Percentiles rank a stretch among this genome's conserved stretches.
Evolutionary conservation across 75 land plant genomes (phyloP).

Genomic region (Azolla pinnata): DNA sequence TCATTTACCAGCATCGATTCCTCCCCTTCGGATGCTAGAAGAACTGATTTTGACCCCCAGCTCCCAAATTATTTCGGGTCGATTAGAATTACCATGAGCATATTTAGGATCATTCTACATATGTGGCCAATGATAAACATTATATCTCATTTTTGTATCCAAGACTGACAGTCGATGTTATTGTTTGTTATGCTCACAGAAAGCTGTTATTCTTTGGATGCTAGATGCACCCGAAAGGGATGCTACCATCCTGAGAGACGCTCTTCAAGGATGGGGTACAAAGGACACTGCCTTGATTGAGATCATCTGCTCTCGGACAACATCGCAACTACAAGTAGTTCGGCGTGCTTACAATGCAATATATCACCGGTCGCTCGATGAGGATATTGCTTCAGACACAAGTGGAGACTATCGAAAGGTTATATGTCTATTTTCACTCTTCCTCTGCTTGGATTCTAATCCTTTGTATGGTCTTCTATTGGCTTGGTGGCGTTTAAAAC

Average conservation of each 20-base stretch:
- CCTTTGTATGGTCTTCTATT: too few species aligned
- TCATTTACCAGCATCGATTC: too few species aligned
- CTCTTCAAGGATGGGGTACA: slow-evolving; percentile 20
- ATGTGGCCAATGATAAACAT: background rate
- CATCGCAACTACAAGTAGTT: slow-evolving; percentile 40
- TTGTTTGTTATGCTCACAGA: slow-evolving; percentile 5
- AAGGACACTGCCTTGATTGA: slow-evolving; percentile 48
- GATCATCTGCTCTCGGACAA: slow-evolving; percentile 42
- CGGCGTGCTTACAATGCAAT: slow-evolving; percentile 40
- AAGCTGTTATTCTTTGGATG: slow-evolving; percentile 52
- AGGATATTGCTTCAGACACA: slow-evolving; percentile 52
- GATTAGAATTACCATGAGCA: too few species aligned
- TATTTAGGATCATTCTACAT: background rate
- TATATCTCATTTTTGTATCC: background rate
- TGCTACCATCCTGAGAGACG: slow-evolving; percentile 34
- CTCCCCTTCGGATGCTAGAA: too few species aligned
- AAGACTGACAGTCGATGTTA: background rate
- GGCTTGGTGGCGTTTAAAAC: too few species aligned
- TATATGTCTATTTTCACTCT: slow-evolving; percentile 1
- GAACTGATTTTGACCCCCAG: too few species aligned
- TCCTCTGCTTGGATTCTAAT: too few species aligned
- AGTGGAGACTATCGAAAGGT: slow-evolving; percentile 50
- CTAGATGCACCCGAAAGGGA: slow-evolving; percentile 44
- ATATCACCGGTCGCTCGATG: slow-evolving; percentile 39
- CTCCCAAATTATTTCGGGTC: too few species aligned